Conservation (phyloP, 768 basidiomycete species). For the Hypholoma fasciculare region DNA sequence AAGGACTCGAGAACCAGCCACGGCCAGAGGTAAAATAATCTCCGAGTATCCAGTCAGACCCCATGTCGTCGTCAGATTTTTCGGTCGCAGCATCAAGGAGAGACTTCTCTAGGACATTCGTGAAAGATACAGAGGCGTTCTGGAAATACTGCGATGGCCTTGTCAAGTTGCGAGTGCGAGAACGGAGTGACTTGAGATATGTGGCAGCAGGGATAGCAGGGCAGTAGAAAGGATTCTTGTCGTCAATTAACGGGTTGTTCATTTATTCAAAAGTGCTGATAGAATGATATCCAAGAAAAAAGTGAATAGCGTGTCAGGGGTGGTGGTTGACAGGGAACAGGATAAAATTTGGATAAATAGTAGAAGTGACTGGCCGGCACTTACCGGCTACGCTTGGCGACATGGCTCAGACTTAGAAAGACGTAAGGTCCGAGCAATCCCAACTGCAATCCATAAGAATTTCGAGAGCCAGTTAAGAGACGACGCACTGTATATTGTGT, state of each 20-base stretch:
- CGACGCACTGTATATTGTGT: background rate
- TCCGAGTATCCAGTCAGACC: conserved; percentile 15
- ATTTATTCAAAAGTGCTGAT: background rate
- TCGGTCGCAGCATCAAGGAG: conserved; percentile 15
- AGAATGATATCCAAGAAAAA: background rate
- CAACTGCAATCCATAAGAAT: no score
- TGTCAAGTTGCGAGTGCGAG: conserved; percentile 18
- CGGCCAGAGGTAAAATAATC: conserved; percentile 9
- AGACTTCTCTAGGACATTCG: conserved; percentile 30
- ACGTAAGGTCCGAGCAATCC: no score
- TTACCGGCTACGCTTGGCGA: background rate
- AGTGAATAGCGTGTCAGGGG: background rate
- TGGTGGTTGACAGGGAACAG: background rate
- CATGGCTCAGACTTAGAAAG: background rate
- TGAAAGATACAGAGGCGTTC: conserved; percentile 30
- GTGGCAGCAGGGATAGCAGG: conserved; percentile 45
- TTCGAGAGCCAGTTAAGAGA: no score
- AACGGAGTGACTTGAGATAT: conserved; percentile 48
- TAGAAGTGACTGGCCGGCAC: background rate
- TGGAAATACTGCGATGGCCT: conserved; percentile 11
- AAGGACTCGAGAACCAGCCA: conserved; percentile 9
- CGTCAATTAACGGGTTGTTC: conserved; percentile 41
- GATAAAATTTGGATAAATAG: background rate
- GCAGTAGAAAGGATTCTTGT: conserved; percentile 61
- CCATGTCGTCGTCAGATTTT: conserved; percentile 8